Base-by-base conservation (phyloP, 2,329 filamentous ascomycete species). In the Coniochaeta sp. region DNA sequence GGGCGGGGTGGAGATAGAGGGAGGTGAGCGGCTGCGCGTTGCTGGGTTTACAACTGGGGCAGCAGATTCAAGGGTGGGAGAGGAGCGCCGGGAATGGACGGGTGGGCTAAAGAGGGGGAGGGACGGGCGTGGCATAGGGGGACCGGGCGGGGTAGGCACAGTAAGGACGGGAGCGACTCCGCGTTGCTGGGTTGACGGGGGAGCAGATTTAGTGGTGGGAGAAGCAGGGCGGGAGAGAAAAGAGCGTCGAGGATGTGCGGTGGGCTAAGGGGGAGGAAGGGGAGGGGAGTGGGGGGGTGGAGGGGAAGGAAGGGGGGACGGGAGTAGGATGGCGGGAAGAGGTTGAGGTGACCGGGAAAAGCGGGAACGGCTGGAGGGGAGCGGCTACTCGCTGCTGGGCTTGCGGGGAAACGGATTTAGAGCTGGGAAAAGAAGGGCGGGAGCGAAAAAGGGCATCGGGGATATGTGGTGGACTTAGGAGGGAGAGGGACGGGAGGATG, bases 81-180 rank as follows among this genome's bases (percentile, higher is more conserved):
- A 44, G 40, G n/a, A 24, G 17, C 6, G 19, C 11, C 6, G 19
- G 4, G 19, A 9, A 31, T 31, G 28, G 28, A 31, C n/a, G n/a
- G 9, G 28, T 31, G 9, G 28, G 28, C 28, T 31, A 31, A 9
- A 9, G 28, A 31, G 5, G 28, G 28, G 9, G 28, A 31, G 28
- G 28, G 28, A 31, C 28, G 28, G 28, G 28, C n/a, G 9, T 31
- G 28, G 28, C 5, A 31, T 31, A 9, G 28, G 28, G 28, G 9
- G 91, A 96, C 70, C 85, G 91, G n/a, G 84, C 90, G 65, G 87
- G 87, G 65, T 92, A 89, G 85, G 87, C 85, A 67, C 81, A 87
- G 64, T 85, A 87, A 65, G 90, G 91, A 31, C 89, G 89, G 7
- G 87, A 92, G 58, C 79, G 92, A 61, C 75, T 97, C 62, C 86